These are phyloP conservation scores for Spirogloea muscicola DNA, from an alignment of 139 green algal species.

Conservation along the genomic window DNA sequence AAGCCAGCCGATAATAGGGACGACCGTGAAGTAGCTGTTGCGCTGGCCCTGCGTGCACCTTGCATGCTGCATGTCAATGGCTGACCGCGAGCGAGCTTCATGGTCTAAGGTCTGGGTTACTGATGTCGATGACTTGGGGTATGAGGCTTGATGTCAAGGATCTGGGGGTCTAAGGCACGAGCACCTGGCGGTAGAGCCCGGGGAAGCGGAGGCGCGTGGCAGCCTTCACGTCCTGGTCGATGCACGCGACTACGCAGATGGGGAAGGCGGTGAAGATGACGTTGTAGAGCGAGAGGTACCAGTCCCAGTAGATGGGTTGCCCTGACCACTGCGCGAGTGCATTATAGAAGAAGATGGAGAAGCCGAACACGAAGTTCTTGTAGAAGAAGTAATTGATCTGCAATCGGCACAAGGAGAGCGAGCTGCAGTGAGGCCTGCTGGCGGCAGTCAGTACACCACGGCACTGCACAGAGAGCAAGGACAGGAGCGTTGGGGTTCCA, in stretches of 20 bases:
- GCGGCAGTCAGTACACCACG: too few relatives aligned
- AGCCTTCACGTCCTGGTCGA: constrained; percentile 54
- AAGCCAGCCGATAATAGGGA: constrained; percentile 38
- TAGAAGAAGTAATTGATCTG: constrained; percentile 98
- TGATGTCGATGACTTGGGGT: too few relatives aligned
- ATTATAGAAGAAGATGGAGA: constrained; percentile 63
- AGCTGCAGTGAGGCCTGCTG: too few relatives aligned
- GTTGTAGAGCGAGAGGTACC: constrained; percentile 58
- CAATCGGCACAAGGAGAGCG: too few relatives aligned
- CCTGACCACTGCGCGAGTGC: constrained; percentile 21
- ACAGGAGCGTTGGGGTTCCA: too few relatives aligned
- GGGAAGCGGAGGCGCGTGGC: constrained; percentile 22
- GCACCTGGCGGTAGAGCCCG: constrained; percentile 13
- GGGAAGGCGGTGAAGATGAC: constrained; percentile 61
- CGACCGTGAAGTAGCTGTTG: constrained; percentile 45
- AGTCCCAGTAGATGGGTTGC: constrained; percentile 45
- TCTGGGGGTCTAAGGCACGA: too few relatives aligned
- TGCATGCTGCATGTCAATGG: too few relatives aligned
- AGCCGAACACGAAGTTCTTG: constrained; percentile 93
- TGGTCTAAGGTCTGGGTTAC: too few relatives aligned
- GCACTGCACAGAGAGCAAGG: too few relatives aligned
- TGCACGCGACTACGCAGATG: constrained; percentile 50
- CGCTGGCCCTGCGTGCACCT: constrained; percentile 28
- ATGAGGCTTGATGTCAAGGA: too few relatives aligned
- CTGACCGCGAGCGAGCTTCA: too few relatives aligned